Conservation (phyloP, 2,329 filamentous ascomycete genomes). For the Penicillium nordicum region DNA sequence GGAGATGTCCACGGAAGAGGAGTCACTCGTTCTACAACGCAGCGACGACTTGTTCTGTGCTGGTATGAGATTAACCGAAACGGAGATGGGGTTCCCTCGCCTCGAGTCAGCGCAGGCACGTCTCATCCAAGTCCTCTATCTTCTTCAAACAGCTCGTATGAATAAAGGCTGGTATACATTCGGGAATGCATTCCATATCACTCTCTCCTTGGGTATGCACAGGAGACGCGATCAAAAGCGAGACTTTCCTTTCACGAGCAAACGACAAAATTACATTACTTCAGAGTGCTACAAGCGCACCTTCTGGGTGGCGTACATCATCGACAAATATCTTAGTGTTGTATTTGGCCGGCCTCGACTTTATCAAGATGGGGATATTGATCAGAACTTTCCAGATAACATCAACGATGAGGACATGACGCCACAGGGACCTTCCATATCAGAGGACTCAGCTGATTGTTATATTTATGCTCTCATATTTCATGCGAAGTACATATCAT, state of each 20-base stretch:
- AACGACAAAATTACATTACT: slow-evolving; percentile 22
- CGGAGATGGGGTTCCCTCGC: slow-evolving; percentile 40
- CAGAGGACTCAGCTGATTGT: slow-evolving; percentile 25
- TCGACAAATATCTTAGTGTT: slow-evolving; percentile 58
- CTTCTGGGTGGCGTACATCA: slow-evolving; percentile 58
- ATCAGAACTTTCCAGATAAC: slow-evolving; percentile 51
- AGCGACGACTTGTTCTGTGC: slow-evolving; percentile 14
- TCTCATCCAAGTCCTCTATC: slow-evolving; percentile 44
- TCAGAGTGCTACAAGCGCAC: slow-evolving; percentile 49
- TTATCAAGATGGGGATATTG: slow-evolving; percentile 59
- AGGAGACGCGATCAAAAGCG: slow-evolving; percentile 14
- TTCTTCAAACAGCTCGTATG: slow-evolving; percentile 46
- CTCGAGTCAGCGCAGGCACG: slow-evolving; percentile 44
- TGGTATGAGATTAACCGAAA: slow-evolving; percentile 33
- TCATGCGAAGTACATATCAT: slow-evolving; percentile 35
- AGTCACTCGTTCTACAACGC: not conserved
- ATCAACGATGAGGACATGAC: slow-evolving; percentile 55
- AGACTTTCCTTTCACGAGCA: slow-evolving; percentile 12
- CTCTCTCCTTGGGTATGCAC: slow-evolving; percentile 27
- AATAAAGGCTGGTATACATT: slow-evolving; percentile 51
- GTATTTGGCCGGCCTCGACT: slow-evolving; percentile 56
- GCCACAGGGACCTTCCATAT: slow-evolving; percentile 27
- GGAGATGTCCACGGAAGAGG: not conserved
- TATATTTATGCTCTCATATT: slow-evolving; percentile 39
- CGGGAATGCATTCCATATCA: slow-evolving; percentile 43